Conservation (phyloP, 2,329 filamentous ascomycete species). For the Zalaria obscura region DNA sequence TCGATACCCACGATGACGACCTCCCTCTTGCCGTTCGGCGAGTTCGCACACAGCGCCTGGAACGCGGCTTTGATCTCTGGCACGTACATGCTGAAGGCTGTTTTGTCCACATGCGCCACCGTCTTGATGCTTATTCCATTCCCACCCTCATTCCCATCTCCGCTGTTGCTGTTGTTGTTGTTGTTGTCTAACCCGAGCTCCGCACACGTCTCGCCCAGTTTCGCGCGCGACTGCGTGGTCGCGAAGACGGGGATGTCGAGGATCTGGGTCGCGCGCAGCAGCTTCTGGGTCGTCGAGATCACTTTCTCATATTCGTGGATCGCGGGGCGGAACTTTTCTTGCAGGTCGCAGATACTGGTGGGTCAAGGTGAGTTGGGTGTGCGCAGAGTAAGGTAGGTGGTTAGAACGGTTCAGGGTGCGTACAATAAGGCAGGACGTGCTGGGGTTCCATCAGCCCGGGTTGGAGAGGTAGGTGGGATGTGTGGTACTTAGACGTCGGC, state of each 20-base stretch:
- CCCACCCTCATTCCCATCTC: slow-evolving; percentile 25
- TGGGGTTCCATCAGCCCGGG: slow-evolving; percentile 6
- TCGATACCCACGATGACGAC: slow-evolving; percentile 84
- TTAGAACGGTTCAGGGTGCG: background rate
- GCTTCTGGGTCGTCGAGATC: slow-evolving; percentile 36
- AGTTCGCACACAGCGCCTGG: slow-evolving; percentile 13
- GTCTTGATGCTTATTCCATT: slow-evolving; percentile 22
- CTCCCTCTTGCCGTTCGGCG: slow-evolving; percentile 31
- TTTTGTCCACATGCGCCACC: slow-evolving; percentile 62
- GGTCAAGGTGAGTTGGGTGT: background rate
- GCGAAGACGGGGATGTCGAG: slow-evolving; percentile 67
- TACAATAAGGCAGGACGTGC: slow-evolving; percentile 11
- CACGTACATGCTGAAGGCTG: slow-evolving; percentile 75
- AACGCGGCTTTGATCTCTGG: slow-evolving; percentile 45
- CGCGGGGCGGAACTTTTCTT: slow-evolving; percentile 76
- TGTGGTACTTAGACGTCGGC: background rate
- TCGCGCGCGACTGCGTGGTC: slow-evolving; percentile 70
- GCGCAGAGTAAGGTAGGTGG: background rate
- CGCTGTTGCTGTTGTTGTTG: no score
- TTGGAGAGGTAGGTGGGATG: background rate
- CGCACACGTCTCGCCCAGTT: slow-evolving; percentile 66
- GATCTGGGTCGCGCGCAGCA: slow-evolving; percentile 31
- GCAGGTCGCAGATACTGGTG: slow-evolving; percentile 79
- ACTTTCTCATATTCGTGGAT: slow-evolving; percentile 80
- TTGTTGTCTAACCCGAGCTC: slow-evolving; percentile 47